A percentile compares a stretch with the other conserved stretches of the same genome.
Evolutionary conservation across 1,284 basidiomycete genomes (phyloP).

Genomic region (Amanita bisporigera): DNA sequence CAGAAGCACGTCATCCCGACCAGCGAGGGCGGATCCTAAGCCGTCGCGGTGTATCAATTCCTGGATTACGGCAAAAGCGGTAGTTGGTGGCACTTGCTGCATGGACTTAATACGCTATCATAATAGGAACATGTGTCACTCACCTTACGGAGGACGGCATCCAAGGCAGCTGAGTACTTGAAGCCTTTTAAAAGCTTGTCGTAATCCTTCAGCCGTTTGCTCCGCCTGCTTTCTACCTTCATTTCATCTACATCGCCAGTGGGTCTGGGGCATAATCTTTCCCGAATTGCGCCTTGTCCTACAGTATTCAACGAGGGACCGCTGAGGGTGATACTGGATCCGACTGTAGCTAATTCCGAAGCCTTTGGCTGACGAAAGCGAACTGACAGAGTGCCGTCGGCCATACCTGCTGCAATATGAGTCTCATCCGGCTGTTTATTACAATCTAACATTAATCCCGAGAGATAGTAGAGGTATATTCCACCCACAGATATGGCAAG

Average conservation of each 20-base stretch:
- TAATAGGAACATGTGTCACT: conserved; percentile 17
- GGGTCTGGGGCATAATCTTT: conserved; percentile 56
- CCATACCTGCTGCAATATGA: conserved; percentile 95
- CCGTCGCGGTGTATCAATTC: conserved; percentile 96
- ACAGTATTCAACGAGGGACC: conserved; percentile 53
- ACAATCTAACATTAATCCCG: conserved; percentile 11
- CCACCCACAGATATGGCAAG: conserved; percentile 85
- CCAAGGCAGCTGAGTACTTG: conserved; percentile 94
- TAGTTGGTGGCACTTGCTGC: conserved; percentile 80
- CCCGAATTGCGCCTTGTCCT: conserved; percentile 55
- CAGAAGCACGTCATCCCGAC: conserved; percentile 93
- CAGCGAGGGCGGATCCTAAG: conserved; percentile 83
- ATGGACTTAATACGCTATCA: conserved; percentile 9
- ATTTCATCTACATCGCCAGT: conserved; percentile 71
- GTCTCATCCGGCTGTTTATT: conserved; percentile 94
- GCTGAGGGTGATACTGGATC: conserved; percentile 70
- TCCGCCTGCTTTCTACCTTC: conserved; percentile 74
- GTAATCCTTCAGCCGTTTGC: conserved; percentile 83
- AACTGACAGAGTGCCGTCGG: conserved; percentile 94
- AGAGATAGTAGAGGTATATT: conserved; percentile 24
- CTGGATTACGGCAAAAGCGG: conserved; percentile 90
- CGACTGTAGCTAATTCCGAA: conserved; percentile 56
- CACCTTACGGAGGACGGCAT: conserved; percentile 87
- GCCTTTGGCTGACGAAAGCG: conserved; percentile 83
- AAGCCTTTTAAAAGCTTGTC: conserved; percentile 92